Evolutionary conservation across 257 asterid species (phyloP), one percentile per base, ranked within the genome.

Genomic region (Phtheirospermum japonicum): DNA sequence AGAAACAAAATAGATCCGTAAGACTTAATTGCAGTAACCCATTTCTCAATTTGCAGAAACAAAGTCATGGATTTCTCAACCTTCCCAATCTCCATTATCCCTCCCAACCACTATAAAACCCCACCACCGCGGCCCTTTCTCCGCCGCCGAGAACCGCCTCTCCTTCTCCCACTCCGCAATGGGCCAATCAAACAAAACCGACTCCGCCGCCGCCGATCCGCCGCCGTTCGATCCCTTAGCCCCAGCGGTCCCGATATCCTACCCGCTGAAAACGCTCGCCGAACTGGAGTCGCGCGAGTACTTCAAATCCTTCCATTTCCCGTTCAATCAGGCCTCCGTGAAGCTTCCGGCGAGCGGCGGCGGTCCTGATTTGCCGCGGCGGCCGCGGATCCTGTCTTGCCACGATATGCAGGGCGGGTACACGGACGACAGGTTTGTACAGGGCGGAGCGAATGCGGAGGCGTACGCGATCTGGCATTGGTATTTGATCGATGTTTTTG

Each of bases 391-490:
- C 57, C 65, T 92, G 82, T 97, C 84, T 5, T 92, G 99, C 69
- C 99, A 89, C 59, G 99, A 92, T 68, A 73, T 92, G 89, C 76
- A 67, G 56, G 99, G 99, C 63, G 99, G 99, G 14, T 92, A 92
- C 36, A 70, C 64, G 19, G 96, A 92, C 54, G 99, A 92, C 70
- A 80, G 55, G 71, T 79, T 85, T 69, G 80, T 92, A n/a, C 99
- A 89, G 73, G 97, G 99, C 2, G 97, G 99, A 40, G 63, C 11
- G 14, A 85, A 89, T 51, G 76, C 82, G 9, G 89, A 65, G 9
- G 96, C 97, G 11, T 92, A 83, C 60, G 82, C 86, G 36, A 82
- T 92, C 61, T 89, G 96, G 97, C 99, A 92, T 76, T 92, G 99
- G 99, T 77, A 82, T 79, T 82, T 92, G 84, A 87, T 92, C 28